Evolutionary conservation across 2,329 filamentous ascomycete species (phyloP), one percentile per base, ranked within the genome.

Genomic region (Fonsecaea multimorphosa): DNA sequence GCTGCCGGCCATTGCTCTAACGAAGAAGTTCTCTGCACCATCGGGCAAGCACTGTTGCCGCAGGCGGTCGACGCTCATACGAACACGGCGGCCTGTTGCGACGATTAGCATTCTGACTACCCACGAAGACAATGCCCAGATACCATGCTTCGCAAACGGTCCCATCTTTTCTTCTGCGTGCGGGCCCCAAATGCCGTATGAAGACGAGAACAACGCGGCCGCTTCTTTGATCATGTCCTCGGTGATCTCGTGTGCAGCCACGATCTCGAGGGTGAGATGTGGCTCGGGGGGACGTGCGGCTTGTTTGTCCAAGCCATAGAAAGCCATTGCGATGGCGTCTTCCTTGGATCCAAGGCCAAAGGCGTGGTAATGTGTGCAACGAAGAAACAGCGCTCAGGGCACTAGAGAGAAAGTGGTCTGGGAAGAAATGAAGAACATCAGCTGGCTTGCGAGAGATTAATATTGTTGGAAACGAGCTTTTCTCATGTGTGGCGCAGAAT

Each of bases 211-310:
- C 70, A 74, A 71, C 67, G 71, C 68, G 46, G 74, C 63, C 4
- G 78, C 77, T 67, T 77, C 73, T 27, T 71, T 57, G 6, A 80
- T 71, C 74, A 79, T 78, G 58, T 67, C 66, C 11, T 77, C 74
- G 6, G 76, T 78, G 64, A 79, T 68, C 49, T 75, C 38, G 51
- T 64, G 69, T 58, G 67, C 67, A 49, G 69, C 58, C 61, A 72
- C 75, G 44, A 34, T 71, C 70, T 76, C 69, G 67, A 70, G 75
- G 52, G 74, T 49, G 40, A 52, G 16, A 5, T 24, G 19, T 49
- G 22, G 44, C 44, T 49, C 22, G 9, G 1, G 1, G 27, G 44
- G 44, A 24, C 6, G 22, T 24, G 44, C 22, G 11, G 12, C 4
- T 6, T 24, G 44, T 49, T 8, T 1, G 9, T 49, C 22, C 19